Conservation (phyloP, 2,329 filamentous ascomycete species). For the Cryphonectria parasitica region DNA sequence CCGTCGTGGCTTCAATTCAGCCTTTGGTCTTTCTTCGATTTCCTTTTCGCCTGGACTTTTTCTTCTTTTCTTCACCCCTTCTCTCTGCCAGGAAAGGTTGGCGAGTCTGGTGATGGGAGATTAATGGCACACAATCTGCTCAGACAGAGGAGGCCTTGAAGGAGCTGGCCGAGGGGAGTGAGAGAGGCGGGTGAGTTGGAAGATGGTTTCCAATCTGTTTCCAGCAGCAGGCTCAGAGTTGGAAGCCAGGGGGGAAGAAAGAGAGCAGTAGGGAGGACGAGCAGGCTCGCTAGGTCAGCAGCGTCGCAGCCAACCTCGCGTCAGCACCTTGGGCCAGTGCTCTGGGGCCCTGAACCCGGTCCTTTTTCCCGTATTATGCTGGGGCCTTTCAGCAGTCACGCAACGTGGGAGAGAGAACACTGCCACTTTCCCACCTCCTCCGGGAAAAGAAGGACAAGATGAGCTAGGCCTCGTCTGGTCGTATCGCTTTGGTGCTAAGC, state of each 20-base stretch:
- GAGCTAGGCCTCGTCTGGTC: conserved; percentile 6
- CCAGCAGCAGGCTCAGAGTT: not conserved
- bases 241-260: not conserved
- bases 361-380: not conserved
- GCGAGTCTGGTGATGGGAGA: not conserved
- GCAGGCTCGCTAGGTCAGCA: not conserved
- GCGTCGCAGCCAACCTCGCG: not conserved
- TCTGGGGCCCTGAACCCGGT: not conserved
- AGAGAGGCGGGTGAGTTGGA: not conserved
- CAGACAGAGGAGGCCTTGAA: not conserved
- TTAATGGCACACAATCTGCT: not conserved
- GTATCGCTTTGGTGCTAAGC: not conserved
- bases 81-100: not conserved
- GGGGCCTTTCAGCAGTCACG: too few species aligned
- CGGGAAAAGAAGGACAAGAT: not conserved
- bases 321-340: not conserved
- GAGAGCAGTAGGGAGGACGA: not conserved
- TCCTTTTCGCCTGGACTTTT: not conserved
- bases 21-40: not conserved
- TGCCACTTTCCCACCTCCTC: not conserved
- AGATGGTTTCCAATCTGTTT: not conserved
- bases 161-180: not conserved
- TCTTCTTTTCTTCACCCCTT: not conserved
- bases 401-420: not conserved
- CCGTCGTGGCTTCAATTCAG: conserved; percentile 10